Base-by-base conservation (phyloP, 345 rosid genomes). In the Citrus cavaleriei region DNA sequence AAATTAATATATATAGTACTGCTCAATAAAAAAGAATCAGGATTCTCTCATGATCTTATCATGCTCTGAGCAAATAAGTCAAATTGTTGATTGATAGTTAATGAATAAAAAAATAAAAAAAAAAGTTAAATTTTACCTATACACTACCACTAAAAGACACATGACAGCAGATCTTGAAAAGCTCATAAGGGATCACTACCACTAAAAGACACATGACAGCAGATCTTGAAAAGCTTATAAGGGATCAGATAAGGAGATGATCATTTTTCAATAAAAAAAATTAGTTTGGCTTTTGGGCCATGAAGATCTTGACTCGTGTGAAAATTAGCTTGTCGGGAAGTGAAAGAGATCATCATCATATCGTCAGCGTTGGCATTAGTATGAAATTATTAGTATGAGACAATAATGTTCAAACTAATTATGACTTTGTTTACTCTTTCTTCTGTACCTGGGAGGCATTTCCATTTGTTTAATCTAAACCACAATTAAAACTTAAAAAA, bases 241-340 rank as follows among this genome's bases (percentile, higher is more conserved):
- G 32, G 32, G 4, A 32, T 32, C 30, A 30, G 0, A 30, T 30
- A 0, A 30, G 34, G 4, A 32, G 4, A 32, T 0, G 0, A 30
- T 30, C 0, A 30, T 30, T 30, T 32, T 32, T 0, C 4, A 32
- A 32, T 32, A 32, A 32, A 32, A 12, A 12, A 13, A 63, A 46
- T 12, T 46, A 46, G 0, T 13, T 46, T 63, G 6, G 28, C 60
- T n/a, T 32, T 38, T 61, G 81, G 77, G 79, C 79, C 82, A 61
- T 6, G 63, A 75, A 40, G 73, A 79, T 85, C 78, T 74, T 24
- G 54, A 19, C 6, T 63, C 81, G 24, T 79, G 83, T 69, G 87
- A 77, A 68, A 64, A 68, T 28, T 57, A 38, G 80, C 68, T 28
- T 73, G 85, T 79, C 79, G 38, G 69, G 83, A 77, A 40, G 82